Conservation (phyloP, 768 basidiomycete genomes). For the Paxillus rubicundulus region DNA sequence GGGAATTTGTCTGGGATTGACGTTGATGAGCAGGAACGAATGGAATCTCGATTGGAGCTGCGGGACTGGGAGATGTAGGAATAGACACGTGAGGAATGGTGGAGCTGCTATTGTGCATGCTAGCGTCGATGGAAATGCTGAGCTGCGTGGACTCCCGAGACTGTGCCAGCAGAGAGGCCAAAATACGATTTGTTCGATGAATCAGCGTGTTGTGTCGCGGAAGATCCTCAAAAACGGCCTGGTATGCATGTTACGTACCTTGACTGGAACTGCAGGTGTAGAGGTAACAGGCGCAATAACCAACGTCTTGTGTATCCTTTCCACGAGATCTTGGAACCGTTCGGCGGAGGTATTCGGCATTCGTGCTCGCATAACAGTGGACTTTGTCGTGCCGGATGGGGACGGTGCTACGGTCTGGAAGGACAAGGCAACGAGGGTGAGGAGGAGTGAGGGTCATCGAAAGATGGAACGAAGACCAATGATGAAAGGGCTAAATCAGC, state of each 20-base stretch:
- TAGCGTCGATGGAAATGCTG: not conserved
- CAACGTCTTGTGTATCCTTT: conserved; percentile 66
- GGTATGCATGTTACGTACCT: conserved; percentile 15
- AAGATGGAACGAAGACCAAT: conserved; percentile 9
- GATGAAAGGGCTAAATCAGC: conserved; percentile 7
- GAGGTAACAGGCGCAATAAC: conserved; percentile 56
- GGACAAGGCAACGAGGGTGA: not conserved
- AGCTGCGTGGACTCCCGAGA: not conserved
- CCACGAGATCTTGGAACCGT: conserved; percentile 53
- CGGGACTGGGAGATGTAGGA: conserved; percentile 26
- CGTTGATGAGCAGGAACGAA: conserved; percentile 73
- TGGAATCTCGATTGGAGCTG: conserved; percentile 67
- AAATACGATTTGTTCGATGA: conserved; percentile 4
- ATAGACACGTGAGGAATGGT: conserved; percentile 3
- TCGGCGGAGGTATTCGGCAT: conserved; percentile 11
- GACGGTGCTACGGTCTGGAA: conserved; percentile 5
- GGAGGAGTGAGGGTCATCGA: not conserved
- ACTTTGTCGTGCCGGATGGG: conserved; percentile 4
- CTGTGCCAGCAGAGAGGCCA: conserved; percentile 8
- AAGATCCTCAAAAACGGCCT: not conserved
- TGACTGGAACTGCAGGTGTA: conserved; percentile 17
- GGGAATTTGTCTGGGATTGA: conserved; percentile 15
- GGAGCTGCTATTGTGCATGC: not conserved
- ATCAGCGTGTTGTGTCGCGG: not conserved
- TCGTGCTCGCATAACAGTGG: conserved; percentile 8